These are phyloP conservation scores for Wolfiporia cocos DNA, from an alignment of 1,284 basidiomycete species.

Conservation along the genomic window DNA sequence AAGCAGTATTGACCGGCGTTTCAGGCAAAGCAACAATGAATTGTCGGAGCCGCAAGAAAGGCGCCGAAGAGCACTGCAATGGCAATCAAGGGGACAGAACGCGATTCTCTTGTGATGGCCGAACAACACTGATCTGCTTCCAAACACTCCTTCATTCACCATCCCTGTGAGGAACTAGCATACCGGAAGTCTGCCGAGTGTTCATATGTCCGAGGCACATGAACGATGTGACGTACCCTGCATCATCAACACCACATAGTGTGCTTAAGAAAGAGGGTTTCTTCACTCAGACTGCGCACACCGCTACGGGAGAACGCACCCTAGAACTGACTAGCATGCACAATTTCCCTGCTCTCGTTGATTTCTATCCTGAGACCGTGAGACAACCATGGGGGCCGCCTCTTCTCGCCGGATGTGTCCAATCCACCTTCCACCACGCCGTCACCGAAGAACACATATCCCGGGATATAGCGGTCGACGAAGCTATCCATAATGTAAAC, in stretches of 20 bases:
- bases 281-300: neutral
- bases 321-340: constrained; percentile 15
- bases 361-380: constrained; percentile 21
- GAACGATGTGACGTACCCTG: neutral
- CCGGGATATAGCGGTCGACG: constrained; percentile 79
- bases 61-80: too few relatives aligned
- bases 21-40: too few relatives aligned
- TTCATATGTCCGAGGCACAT: neutral
- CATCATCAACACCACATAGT: neutral
- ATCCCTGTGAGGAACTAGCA: neutral
- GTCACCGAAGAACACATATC: constrained; percentile 73
- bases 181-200: neutral
- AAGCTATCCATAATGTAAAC: too few relatives aligned
- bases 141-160: neutral
- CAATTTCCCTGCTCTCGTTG: constrained; percentile 20
- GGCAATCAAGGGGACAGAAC: too few relatives aligned
- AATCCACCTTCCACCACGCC: constrained; percentile 29
- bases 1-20: too few relatives aligned
- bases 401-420: constrained; percentile 10
- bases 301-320: neutral
- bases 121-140: too few relatives aligned
- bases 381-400: constrained; percentile 22
- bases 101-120: too few relatives aligned
- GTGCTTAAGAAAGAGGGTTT: too few relatives aligned
- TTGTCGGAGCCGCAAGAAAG: too few relatives aligned